Base-by-base conservation (phyloP, 176 grass and related monocot species). In the Urochloa ruziziensis region DNA sequence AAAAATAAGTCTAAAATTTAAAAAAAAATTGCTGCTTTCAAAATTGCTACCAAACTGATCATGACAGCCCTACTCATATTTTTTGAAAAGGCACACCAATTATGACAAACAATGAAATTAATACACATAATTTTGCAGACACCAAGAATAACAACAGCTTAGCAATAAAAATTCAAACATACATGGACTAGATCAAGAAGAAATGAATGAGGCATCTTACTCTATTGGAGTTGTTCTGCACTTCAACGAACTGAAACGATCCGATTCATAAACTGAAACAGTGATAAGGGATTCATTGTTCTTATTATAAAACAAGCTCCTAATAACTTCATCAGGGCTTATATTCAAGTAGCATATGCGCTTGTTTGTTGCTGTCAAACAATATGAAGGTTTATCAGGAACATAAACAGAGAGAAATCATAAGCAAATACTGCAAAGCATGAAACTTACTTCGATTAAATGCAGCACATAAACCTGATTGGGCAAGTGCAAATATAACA, bases 321-420 rank as follows among this genome's bases (percentile, higher is more conserved):
- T 87, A 67, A 94, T 94, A 78, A 94, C 92, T 80, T 94, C 87
- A 87, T 89, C 89, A 1, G 86, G 87, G 53, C 92, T 87, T 87
- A 91, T 87, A 89, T 94, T 94, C 92, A 94, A 87, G 79, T 91
- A 89, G 89, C 92, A 94, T 76, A 94, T 91, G n/a, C 73, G 87
- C 69, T 89, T 87, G 81, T 94, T 94, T 67, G 92, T 91, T 79
- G 84, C 92, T 94, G 89, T 56, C 76, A 89, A 86, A 87, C 28
- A 10, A 90, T 69, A 77, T 71, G 51, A 84, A 84, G 28, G 53
- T 67, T 79, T 66, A 64, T 79, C n/a, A 91, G 54, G 65, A 87
- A 65, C 29, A 72, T 75, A 86, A 91, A 83, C 35, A 64, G 37
- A 60, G 48, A 3, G 52, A 34, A 61, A 36, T 60, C 33, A 89